Base-by-base conservation (phyloP, 768 basidiomycete species). In the Leccinellum rugosiceps region DNA sequence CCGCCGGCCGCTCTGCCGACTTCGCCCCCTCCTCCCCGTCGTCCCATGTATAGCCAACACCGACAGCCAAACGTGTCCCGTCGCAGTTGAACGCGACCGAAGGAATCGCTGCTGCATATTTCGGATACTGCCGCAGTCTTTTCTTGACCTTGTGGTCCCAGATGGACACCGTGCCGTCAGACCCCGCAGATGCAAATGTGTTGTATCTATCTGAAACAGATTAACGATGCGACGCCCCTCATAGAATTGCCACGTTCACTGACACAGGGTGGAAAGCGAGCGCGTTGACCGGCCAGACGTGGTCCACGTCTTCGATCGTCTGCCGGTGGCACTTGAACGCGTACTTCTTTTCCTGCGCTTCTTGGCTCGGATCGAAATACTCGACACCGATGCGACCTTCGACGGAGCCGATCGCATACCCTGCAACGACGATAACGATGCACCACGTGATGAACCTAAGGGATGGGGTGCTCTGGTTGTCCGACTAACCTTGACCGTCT, bases 81-180 rank as follows among this genome's bases (percentile, higher is more conserved):
- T 94, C 90, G 25, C 83, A 85, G 58, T 87, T 92, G 74, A 95
- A 96, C 1, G 88, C 83, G 41, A 94, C 76, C 0, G 87, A 82
- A 0, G 92, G 84, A n/a, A 97, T 85, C 3, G 87, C 80, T 0
- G 83, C 79, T 4, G 79, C 73, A 74, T 86, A 94, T 67, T 91
- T 91, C 0, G 88, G 86, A 61, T 91, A 95, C 64, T 96, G 94
- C 25, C 94, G 86, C 53, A 98, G 77, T 2, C 97, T 86, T 70
- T 98, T 98, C 77, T 98, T 97, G 54, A 95, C 88, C 62, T 88
- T 87, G 73, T 95, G 94, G 69, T 98, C 97, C 97, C 97, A 99
- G 58, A 98, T 87, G 0, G 93, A 94, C 44, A 98, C 92, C 1
- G 90, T 90, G 1, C 87, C 87, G 71, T 99, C 97, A 0, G 94